Percentiles rank a stretch among this genome's conserved stretches.
Evolutionary conservation across 495 filamentous ascomycete species (phyloP).

Genomic region (Annulohypoxylon nitens): DNA sequence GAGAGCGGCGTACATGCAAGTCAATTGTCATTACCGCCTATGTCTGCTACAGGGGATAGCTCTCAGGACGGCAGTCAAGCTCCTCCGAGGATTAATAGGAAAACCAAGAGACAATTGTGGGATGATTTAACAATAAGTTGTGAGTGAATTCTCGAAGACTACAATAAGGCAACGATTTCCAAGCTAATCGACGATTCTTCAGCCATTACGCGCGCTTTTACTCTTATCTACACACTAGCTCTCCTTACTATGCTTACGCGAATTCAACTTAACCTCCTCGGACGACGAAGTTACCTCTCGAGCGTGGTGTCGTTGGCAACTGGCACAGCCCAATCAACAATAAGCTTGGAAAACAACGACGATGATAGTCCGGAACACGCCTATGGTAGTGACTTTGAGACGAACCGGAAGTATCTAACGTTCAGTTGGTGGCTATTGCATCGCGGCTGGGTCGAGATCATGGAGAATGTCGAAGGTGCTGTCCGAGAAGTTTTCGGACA

Average conservation of each 20-base stretch:
- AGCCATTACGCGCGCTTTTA: conserved; percentile 93
- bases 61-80: conserved; percentile 55
- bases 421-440: conserved; percentile 99
- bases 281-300: conserved; percentile 92
- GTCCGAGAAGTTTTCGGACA: conserved; percentile 89
- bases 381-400: conserved; percentile 92
- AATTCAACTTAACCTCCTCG: conserved; percentile 96
- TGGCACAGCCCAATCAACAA: conserved; percentile 71
- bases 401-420: conserved; percentile 91
- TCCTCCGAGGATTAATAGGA: conserved; percentile 68
- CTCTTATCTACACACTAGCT: conserved; percentile 89
- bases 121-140: conserved; percentile 97
- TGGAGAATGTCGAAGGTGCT: conserved; percentile 79
- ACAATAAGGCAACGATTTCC: background rate
- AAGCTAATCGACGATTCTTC: conserved; percentile 47
- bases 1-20: conserved; percentile 85
- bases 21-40: conserved; percentile 70
- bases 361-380: conserved; percentile 82
- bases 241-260: conserved; percentile 92
- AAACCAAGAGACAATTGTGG: conserved; percentile 93
- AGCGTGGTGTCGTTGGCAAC: conserved; percentile 90
- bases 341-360: conserved; percentile 89
- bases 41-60: conserved; percentile 47
- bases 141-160: conserved; percentile 57
- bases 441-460: conserved; percentile 85